Conservation (phyloP, 2,329 filamentous ascomycete genomes). For the Aspergillus vadensis region DNA sequence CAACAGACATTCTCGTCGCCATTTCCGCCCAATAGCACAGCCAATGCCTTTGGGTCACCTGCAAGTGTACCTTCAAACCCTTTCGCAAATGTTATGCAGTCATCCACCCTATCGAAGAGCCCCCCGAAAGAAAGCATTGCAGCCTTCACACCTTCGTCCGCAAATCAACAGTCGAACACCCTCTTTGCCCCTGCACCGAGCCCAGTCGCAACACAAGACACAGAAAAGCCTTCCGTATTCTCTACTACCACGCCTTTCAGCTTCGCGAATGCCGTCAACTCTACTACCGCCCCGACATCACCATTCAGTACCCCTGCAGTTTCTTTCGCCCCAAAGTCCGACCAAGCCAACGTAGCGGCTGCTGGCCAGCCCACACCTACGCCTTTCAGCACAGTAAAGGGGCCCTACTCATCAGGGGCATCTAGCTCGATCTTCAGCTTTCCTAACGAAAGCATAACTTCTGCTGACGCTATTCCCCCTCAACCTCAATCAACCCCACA, state of each 20-base stretch:
- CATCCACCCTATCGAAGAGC: constrained; percentile 5
- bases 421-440: constrained; percentile 16
- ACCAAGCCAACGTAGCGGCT: constrained; percentile 12
- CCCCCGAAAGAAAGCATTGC: background rate
- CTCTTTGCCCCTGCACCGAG: background rate
- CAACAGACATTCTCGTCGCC: constrained; percentile 13
- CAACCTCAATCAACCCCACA: background rate
- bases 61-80: background rate
- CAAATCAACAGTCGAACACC: background rate
- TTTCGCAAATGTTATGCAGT: constrained; percentile 13
- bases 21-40: constrained; percentile 3
- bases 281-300: background rate
- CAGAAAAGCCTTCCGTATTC: background rate
- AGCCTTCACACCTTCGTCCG: background rate
- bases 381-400: constrained; percentile 17
- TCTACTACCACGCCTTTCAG: constrained; percentile 5
- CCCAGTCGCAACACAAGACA: background rate
- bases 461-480: background rate
- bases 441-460: background rate
- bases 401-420: background rate
- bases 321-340: constrained; percentile 7
- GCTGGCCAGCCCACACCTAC: constrained; percentile 18
- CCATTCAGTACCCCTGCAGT: constrained; percentile 5
- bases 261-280: constrained; percentile 8
- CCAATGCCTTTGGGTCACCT: background rate